phyloP scores from a whole-genome alignment of 129 eudicot species.

The Centrapalus pauciflorus region DNA sequence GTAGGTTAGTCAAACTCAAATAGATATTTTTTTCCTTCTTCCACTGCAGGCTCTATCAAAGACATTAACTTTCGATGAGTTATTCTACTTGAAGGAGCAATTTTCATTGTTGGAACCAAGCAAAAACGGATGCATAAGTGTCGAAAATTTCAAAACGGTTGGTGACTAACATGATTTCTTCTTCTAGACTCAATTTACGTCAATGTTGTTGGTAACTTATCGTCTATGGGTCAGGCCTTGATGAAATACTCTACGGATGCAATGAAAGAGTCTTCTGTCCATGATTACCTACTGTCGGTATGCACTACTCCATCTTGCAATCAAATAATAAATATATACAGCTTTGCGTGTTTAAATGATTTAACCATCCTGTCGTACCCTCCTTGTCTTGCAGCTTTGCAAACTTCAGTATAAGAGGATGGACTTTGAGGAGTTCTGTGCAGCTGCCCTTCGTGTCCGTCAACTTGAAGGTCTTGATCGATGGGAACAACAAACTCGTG shows the following conservation, averaged over 20 bases:
- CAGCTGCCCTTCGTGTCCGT: constrained; percentile 31
- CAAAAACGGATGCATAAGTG: constrained; percentile 23
- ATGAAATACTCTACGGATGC: constrained; percentile 26
- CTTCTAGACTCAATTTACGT: background rate
- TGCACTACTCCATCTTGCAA: background rate
- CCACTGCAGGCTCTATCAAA: constrained; percentile 30
- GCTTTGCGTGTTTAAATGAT: background rate
- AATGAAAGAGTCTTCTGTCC: constrained; percentile 27
- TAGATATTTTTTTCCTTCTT: background rate
- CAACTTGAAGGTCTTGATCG: constrained; percentile 29
- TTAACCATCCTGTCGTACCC: constrained; percentile 4
- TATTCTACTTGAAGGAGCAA: constrained; percentile 30
- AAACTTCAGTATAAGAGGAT: constrained; percentile 27
- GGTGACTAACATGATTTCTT: constrained; percentile 2
- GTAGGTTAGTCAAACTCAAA: no score
- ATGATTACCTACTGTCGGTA: constrained; percentile 31
- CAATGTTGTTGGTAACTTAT: background rate
- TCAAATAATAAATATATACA: background rate
- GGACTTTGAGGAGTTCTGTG: constrained; percentile 38
- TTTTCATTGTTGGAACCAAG: constrained; percentile 26
- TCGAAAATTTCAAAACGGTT: constrained; percentile 23
- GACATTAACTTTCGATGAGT: constrained; percentile 23
- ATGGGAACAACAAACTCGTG: constrained; percentile 24
- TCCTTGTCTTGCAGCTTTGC: constrained; percentile 20
- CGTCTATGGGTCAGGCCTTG: constrained; percentile 15